Conservation (phyloP, 345 rosid species). For the Ailanthus altissimus region DNA sequence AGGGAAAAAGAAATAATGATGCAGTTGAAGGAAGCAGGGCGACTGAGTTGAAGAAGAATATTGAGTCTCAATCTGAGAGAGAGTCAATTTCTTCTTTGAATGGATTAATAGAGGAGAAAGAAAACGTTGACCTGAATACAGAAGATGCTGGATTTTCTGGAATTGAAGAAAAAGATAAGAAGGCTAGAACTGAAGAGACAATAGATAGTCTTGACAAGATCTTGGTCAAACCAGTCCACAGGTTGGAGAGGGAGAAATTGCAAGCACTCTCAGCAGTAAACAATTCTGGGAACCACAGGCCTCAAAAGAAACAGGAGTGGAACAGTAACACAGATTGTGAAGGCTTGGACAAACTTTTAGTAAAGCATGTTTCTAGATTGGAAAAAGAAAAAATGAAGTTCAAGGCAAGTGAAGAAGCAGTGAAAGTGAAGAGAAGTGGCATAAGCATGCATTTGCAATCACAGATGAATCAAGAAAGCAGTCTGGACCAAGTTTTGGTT, state of each 20-base stretch:
- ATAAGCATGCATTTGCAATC: conserved; percentile 30
- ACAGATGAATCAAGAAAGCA: conserved; percentile 38
- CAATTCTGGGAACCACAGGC: conserved; percentile 34
- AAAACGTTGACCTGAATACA: conserved; percentile 51
- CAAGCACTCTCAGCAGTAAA: conserved; percentile 36
- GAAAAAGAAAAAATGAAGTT: conserved; percentile 63
- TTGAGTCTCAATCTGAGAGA: conserved; percentile 15
- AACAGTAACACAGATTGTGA: conserved; percentile 35
- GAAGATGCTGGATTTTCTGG: conserved; percentile 11
- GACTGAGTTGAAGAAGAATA: conserved; percentile 19
- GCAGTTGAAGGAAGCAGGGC: conserved; percentile 19
- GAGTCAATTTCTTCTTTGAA: neutral
- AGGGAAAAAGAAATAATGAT: conserved; percentile 47
- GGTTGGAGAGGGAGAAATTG: conserved; percentile 56
- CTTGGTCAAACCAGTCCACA: conserved; percentile 56
- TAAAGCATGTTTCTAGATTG: conserved; percentile 72
- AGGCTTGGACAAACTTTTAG: conserved; percentile 79
- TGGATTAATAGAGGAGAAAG: conserved; percentile 43
- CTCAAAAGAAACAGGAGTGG: conserved; percentile 40
- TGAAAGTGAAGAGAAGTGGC: conserved; percentile 40
- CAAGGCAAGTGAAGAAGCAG: conserved; percentile 35
- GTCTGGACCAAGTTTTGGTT: conserved; percentile 54
- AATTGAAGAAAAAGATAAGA: neutral
- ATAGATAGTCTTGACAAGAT: conserved; percentile 60
- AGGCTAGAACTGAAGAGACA: conserved; percentile 19